These are phyloP conservation scores for Tricladium varicosporioides DNA, from an alignment of 2,329 filamentous ascomycete species.

Conservation along the genomic window DNA sequence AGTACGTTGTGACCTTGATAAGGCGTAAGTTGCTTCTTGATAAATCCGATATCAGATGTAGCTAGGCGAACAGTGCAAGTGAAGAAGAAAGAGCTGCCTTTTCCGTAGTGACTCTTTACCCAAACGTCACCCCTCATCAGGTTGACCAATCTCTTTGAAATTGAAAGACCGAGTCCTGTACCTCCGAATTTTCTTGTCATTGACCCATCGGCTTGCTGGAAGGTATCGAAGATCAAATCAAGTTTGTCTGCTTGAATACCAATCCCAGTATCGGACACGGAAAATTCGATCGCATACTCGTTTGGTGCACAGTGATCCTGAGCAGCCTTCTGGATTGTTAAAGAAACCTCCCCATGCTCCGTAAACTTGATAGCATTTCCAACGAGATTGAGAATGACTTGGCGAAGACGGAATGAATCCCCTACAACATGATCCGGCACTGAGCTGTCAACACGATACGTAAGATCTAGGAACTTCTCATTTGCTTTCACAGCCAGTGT, in stretches of 20 bases:
- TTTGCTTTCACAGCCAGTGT: constrained; percentile 96
- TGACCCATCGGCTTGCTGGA: constrained; percentile 96
- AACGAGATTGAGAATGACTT: constrained; percentile 95
- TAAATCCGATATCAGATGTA: constrained; percentile 71
- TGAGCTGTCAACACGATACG: constrained; percentile 88
- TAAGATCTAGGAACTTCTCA: constrained; percentile 89
- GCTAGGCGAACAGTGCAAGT: constrained; percentile 88
- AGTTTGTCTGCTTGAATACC: constrained; percentile 95
- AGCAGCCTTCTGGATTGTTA: constrained; percentile 77
- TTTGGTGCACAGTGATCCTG: constrained; percentile 64
- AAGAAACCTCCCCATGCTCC: constrained; percentile 91
- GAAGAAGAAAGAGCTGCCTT: constrained; percentile 94
- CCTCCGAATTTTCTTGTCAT: constrained; percentile 96
- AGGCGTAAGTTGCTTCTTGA: constrained; percentile 81
- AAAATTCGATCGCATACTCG: constrained; percentile 93
- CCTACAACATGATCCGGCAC: constrained; percentile 95
- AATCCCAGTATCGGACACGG: constrained; percentile 94
- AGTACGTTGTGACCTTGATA: constrained; percentile 91
- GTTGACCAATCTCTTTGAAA: constrained; percentile 91
- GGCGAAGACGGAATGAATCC: constrained; percentile 91
- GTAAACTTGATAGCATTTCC: constrained; percentile 99
- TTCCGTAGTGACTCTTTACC: constrained; percentile 89
- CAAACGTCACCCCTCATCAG: constrained; percentile 96
- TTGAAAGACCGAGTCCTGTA: constrained; percentile 89
- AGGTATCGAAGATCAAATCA: constrained; percentile 96